Evolutionary conservation across 1,284 basidiomycete species (phyloP).

Genomic region (Malassezia vespertilionis): DNA sequence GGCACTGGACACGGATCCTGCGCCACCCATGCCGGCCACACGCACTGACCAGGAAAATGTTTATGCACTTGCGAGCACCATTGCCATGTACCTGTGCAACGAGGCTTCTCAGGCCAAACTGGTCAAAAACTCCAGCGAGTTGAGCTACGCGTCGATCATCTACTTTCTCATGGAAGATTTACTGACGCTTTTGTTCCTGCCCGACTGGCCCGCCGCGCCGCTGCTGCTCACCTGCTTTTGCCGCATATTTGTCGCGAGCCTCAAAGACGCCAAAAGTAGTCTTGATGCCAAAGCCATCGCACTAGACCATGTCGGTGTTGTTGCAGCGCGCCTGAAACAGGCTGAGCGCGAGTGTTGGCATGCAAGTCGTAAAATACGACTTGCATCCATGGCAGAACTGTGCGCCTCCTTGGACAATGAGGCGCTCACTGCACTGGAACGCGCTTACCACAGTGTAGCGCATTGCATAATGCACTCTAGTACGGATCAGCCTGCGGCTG

Average conservation of each 20-base stretch:
- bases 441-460: constrained; percentile 58
- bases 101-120: constrained; percentile 30
- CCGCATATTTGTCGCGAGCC: constrained; percentile 21
- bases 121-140: constrained; percentile 27
- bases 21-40: neutral
- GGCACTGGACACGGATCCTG: neutral
- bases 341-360: no score
- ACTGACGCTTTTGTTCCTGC: constrained; percentile 76
- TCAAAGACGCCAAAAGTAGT: constrained; percentile 62
- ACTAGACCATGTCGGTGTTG: constrained; percentile 81
- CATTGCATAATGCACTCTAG: constrained; percentile 54
- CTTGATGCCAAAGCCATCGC: constrained; percentile 61
- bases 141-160: constrained; percentile 67
- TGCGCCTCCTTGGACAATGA: constrained; percentile 48
- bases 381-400: constrained; percentile 3
- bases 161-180: constrained; percentile 80
- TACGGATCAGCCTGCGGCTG: constrained; percentile 23
- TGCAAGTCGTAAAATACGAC: no score
- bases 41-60: constrained; percentile 3
- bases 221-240: constrained; percentile 52
- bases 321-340: constrained; percentile 70
- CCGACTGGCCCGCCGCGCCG: constrained; percentile 90
- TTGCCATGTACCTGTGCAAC: constrained; percentile 72
- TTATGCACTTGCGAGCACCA: constrained; percentile 53
- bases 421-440: constrained; percentile 55